phyloP scores from a whole-genome alignment of 345 rosid genomes.

The Eucalyptus globulus region DNA sequence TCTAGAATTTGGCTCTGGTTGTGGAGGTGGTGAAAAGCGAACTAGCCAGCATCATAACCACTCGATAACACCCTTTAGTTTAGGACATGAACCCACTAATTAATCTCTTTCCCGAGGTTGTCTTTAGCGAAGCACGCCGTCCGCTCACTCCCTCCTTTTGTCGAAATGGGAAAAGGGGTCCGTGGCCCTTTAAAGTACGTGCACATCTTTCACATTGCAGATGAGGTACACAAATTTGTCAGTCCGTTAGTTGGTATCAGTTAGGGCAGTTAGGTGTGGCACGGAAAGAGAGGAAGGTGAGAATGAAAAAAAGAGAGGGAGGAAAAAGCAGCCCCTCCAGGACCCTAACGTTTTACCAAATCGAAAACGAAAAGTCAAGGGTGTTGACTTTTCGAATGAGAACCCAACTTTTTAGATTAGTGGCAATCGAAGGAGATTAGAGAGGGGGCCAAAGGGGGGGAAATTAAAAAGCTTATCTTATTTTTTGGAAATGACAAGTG shows the following conservation, averaged over 20 bases:
- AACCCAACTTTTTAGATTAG: background rate
- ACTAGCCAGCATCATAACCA: background rate
- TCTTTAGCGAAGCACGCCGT: background rate
- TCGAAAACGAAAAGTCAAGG: background rate
- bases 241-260: conserved; percentile 9
- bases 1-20: background rate
- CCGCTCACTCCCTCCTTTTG: background rate
- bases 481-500: background rate
- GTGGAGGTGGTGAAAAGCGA: background rate
- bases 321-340: background rate
- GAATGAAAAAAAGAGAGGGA: background rate
- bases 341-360: background rate
- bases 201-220: background rate
- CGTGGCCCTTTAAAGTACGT: background rate
- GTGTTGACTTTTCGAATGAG: background rate
- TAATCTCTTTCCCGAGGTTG: background rate
- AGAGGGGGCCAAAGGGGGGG: background rate
- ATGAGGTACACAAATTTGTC: background rate
- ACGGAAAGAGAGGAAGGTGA: background rate
- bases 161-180: background rate
- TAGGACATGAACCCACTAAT: background rate
- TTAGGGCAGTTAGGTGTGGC: conserved; percentile 9
- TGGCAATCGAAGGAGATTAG: background rate
- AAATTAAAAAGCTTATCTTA: background rate
- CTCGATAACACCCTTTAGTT: background rate